A percentile compares a stretch with the other conserved stretches of the same genome.
Conservation (phyloP, 805 yeast genomes). For the Candida sithepensis region DNA sequence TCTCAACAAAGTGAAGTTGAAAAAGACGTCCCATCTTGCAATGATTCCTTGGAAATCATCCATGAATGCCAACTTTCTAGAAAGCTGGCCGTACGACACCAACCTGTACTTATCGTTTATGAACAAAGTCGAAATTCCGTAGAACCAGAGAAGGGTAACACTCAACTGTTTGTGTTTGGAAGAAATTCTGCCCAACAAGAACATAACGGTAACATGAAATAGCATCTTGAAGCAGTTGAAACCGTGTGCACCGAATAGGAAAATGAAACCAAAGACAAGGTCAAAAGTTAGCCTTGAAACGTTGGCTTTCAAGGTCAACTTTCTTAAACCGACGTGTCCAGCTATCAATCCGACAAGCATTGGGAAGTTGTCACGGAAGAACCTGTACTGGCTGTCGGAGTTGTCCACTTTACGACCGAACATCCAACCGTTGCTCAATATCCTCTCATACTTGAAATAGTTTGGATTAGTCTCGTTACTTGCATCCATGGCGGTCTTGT, state of each 20-base stretch:
- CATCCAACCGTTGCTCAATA: constrained; percentile 81
- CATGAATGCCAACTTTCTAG: constrained; percentile 41
- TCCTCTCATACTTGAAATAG: constrained; percentile 56
- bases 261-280: constrained; percentile 62
- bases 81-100: constrained; percentile 44
- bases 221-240: constrained; percentile 60
- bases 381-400: constrained; percentile 84
- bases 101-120: constrained; percentile 66
- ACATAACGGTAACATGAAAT: constrained; percentile 55
- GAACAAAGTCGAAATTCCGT: constrained; percentile 75
- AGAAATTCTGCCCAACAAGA: constrained; percentile 39
- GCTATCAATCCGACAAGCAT: constrained; percentile 52
- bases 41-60: constrained; percentile 77
- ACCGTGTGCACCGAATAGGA: constrained; percentile 77
- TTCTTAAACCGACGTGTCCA: constrained; percentile 54
- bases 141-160: constrained; percentile 58
- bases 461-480: constrained; percentile 73
- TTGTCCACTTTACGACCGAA: constrained; percentile 89
- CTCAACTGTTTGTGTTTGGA: constrained; percentile 37
- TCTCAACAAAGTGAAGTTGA: constrained; percentile 82
- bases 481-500: constrained; percentile 76
- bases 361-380: constrained; percentile 78
- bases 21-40: constrained; percentile 93
- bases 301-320: constrained; percentile 24
- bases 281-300: constrained; percentile 62